Evolutionary conservation across 2,329 filamentous ascomycete species (phyloP).

Genomic region (Penicillium glabrum): DNA sequence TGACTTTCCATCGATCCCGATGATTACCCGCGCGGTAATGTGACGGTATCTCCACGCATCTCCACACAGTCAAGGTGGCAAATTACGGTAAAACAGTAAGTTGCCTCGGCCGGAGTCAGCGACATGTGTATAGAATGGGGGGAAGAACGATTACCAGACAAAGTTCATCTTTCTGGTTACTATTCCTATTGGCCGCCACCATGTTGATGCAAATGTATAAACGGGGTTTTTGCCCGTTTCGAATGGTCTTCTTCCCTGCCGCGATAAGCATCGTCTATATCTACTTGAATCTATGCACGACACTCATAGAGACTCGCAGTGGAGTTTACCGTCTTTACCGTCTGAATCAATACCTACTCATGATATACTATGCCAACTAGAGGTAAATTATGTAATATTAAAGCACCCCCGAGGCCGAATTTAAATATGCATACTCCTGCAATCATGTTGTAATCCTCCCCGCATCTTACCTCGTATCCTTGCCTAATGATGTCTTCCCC

Average conservation of each 20-base stretch:
- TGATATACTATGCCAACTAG: too few species aligned
- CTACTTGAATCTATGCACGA: too few species aligned
- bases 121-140: constrained; percentile 3
- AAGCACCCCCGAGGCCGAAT: too few species aligned
- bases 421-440: too few species aligned
- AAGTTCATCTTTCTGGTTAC: background rate
- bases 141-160: background rate
- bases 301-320: background rate
- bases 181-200: background rate
- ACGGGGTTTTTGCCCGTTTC: background rate
- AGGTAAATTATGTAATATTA: too few species aligned
- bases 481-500: too few species aligned
- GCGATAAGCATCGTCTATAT: too few species aligned
- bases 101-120: constrained; percentile 6
- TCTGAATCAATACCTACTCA: too few species aligned
- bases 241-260: background rate
- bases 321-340: too few species aligned
- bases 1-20: constrained; percentile 13
- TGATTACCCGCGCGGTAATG: constrained; percentile 21
- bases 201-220: background rate
- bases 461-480: too few species aligned
- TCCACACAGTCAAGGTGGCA: constrained; percentile 11
- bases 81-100: constrained; percentile 13
- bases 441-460: too few species aligned
- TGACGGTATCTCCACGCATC: constrained; percentile 21